These are phyloP conservation scores for Vaccinium vitisidaea DNA, from an alignment of 148 eudicot species.

Conservation along the genomic window DNA sequence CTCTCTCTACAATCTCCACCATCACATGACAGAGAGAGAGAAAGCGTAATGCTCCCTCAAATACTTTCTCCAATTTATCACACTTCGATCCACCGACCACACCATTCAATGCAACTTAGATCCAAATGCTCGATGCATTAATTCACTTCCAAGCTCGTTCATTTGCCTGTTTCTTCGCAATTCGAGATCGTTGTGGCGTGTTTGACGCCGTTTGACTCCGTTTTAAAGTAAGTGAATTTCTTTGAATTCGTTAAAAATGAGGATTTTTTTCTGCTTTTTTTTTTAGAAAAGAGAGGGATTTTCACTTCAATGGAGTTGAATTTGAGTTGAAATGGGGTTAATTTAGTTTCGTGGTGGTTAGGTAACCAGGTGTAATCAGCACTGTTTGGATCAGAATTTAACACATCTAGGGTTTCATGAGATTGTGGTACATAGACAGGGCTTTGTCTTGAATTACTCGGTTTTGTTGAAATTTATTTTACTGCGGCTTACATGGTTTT, in stretches of 20 bases:
- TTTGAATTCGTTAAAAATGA: not conserved
- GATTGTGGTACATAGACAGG: not conserved
- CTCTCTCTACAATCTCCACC: not conserved
- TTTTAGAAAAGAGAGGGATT: not conserved
- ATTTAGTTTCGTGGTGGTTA: not conserved
- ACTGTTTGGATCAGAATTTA: conserved; percentile 5
- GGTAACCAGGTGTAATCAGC: not conserved
- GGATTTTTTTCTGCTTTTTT: not conserved
- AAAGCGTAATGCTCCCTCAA: not conserved
- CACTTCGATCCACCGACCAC: conserved; percentile 15
- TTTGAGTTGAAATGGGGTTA: not conserved
- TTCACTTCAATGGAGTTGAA: conserved; percentile 8
- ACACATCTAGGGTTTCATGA: not conserved
- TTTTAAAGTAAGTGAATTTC: conserved; percentile 11
- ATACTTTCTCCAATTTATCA: not conserved
- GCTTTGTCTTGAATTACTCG: not conserved
- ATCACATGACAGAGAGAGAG: conserved; percentile 9
- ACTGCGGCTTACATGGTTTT: not conserved
- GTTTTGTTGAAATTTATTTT: not conserved
- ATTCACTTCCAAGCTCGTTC: not conserved
- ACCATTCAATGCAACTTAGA: conserved; percentile 8
- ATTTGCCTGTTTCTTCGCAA: not conserved
- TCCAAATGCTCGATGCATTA: conserved; percentile 5
- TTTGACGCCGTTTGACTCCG: conserved; percentile 16
- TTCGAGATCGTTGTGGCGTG: not conserved